phyloP scores from a whole-genome alignment of 2,329 filamentous ascomycete genomes.

The Shiraia sp. region DNA sequence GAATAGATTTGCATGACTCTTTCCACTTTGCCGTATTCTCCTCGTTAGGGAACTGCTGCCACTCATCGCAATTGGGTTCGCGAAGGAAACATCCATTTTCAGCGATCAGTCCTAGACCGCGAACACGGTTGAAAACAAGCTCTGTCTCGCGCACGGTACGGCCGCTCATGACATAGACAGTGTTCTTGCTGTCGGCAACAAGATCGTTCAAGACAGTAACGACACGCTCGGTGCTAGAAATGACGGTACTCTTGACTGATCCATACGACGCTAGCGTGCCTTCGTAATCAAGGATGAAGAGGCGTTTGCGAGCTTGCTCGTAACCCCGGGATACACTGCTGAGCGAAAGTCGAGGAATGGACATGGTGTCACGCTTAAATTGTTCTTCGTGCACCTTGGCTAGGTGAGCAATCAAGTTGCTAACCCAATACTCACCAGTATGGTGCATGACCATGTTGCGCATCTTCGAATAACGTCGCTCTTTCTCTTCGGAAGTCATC shows the following conservation, averaged over 20 bases:
- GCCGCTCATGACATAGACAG: slow-evolving; percentile 92
- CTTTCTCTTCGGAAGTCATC: slow-evolving; percentile 76
- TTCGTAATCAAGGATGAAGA: slow-evolving; percentile 94
- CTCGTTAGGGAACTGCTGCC: slow-evolving; percentile 77
- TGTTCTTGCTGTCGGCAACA: slow-evolving; percentile 77
- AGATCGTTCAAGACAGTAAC: slow-evolving; percentile 82
- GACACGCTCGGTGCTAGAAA: slow-evolving; percentile 83
- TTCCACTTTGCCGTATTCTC: slow-evolving; percentile 78
- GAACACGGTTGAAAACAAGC: slow-evolving; percentile 79
- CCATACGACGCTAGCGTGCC: slow-evolving; percentile 89
- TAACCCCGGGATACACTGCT: slow-evolving; percentile 69
- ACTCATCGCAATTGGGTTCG: slow-evolving; percentile 66
- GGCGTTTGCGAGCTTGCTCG: slow-evolving; percentile 64
- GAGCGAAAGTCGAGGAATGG: slow-evolving; percentile 81
- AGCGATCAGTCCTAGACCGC: slow-evolving; percentile 84
- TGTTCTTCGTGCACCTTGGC: slow-evolving; percentile 81
- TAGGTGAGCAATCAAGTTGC: slow-evolving; percentile 71
- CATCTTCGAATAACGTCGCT: slow-evolving; percentile 72
- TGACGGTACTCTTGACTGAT: slow-evolving; percentile 79
- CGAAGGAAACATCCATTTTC: slow-evolving; percentile 94
- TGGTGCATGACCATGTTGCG: slow-evolving; percentile 75
- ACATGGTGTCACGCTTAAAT: slow-evolving; percentile 79
- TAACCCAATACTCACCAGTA: slow-evolving; percentile 85
- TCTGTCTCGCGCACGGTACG: slow-evolving; percentile 87
- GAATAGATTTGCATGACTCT: slow-evolving; percentile 76